Base-by-base conservation (phyloP, 768 basidiomycete genomes). In the Mycena latifolia region DNA sequence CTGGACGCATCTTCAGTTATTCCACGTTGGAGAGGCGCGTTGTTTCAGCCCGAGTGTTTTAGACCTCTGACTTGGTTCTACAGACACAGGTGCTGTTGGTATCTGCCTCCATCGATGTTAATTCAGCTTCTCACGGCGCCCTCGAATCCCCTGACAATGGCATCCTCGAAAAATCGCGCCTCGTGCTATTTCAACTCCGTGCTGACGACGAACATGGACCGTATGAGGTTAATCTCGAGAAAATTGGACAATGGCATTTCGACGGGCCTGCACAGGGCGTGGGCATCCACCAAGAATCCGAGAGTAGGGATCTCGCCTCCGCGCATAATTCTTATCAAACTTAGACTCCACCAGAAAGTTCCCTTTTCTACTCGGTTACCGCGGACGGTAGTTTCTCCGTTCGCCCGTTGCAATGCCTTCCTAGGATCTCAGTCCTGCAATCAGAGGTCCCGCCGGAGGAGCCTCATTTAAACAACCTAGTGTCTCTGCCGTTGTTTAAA, bases 401-500 rank as follows among this genome's bases (percentile, higher is more conserved):
- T 14, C 84, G 82, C 27, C 70, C 78, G 5, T 59, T 90, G 6
- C 75, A 75, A 12, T 66, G 85, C 7, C 67, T 81, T 20, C 72
- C 77, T 14, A 73, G 68, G 24, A 54, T 67, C 27, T 45, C 66
- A 10, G 31, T 69, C 9, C 65, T 70, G 14, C 69, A 75, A 28
- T 59, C 60, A 12, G 76, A 76, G 17, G 63, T 53, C 61, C 72
- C 28, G 55, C 75, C 22, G 79, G 81, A 27, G 71, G 79, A 50
- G 72, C 77, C 41, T 67, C 66, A 43, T 72, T 67, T 52, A 73
- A 76, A 37, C 48, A 71, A 69, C 52, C 61, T 72, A 35, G 63
- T 72, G 28, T 67, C 79, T 12, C 73, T 88, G n/a, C 80, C 82
- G 0, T 77, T 91, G n/a, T 89, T 93, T 80, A 93, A 88, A 73